phyloP scores from a whole-genome alignment of 176 grass and related monocot genomes.

The Carex myosuroides region DNA sequence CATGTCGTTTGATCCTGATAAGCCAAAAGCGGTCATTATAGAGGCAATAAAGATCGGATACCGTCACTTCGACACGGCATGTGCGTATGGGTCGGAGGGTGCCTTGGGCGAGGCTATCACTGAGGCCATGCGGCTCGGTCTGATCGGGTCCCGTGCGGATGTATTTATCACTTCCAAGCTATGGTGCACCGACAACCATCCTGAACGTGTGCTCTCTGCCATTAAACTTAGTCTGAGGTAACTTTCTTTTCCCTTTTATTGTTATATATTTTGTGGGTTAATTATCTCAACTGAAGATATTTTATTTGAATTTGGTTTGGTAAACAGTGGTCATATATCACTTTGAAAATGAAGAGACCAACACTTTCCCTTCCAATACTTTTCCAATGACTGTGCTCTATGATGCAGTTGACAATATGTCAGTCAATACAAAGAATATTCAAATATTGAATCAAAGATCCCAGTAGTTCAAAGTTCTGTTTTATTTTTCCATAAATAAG shows the following conservation, averaged over 20 bases:
- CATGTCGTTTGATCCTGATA: background rate
- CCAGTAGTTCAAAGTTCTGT: too few relatives aligned
- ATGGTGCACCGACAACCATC: slow-evolving; percentile 47
- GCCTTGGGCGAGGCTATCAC: slow-evolving; percentile 32
- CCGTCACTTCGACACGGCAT: slow-evolving; percentile 60
- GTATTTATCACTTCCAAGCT: slow-evolving; percentile 69
- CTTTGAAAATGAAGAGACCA: background rate
- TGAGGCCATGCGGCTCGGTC: slow-evolving; percentile 18
- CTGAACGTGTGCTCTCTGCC: slow-evolving; percentile 39
- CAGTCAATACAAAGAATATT: too few relatives aligned
- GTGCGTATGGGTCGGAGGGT: slow-evolving; percentile 29
- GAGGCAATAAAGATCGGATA: slow-evolving; percentile 46
- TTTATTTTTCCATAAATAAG: too few relatives aligned
- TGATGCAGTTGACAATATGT: too few relatives aligned
- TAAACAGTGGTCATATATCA: background rate
- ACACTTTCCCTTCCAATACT: background rate
- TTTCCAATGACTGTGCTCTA: background rate
- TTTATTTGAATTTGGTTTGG: background rate
- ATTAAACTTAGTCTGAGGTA: slow-evolving; percentile 43
- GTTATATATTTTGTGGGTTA: background rate
- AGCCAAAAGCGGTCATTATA: slow-evolving; percentile 14
- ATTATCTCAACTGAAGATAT: background rate
- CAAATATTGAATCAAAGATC: too few relatives aligned
- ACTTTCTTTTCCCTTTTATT: background rate
- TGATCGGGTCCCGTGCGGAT: slow-evolving; percentile 38